Evolutionary conservation across 2,329 filamentous ascomycete genomes (phyloP).

Genomic region (Xylariales sp.): DNA sequence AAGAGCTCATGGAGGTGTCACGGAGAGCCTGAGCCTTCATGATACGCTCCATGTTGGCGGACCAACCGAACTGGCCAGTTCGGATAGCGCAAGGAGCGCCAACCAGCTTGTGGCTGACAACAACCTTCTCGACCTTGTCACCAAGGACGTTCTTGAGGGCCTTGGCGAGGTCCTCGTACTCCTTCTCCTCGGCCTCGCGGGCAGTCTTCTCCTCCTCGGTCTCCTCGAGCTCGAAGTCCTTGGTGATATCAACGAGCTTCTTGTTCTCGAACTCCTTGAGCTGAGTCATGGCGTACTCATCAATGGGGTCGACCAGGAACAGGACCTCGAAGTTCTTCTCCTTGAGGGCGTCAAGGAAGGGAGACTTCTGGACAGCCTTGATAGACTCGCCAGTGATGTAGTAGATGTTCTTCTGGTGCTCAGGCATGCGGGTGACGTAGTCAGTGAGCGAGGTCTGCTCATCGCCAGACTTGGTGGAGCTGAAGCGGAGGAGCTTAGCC

Average conservation of each 20-base stretch:
- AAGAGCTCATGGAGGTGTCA: conserved; percentile 98
- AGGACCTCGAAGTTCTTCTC: conserved; percentile 99
- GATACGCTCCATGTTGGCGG: conserved; percentile 99
- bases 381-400: conserved; percentile 99
- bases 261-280: conserved; percentile 99
- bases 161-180: conserved; percentile 93
- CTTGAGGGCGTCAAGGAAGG: conserved; percentile 98
- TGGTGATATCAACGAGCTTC: conserved; percentile 99
- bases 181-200: conserved; percentile 96
- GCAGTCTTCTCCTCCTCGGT: conserved; percentile 97
- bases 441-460: conserved; percentile 91
- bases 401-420: conserved; percentile 99
- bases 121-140: conserved; percentile 99
- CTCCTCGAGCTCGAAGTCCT: conserved; percentile 99
- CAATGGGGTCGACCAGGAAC: conserved; percentile 98
- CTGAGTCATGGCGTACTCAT: conserved; percentile 99
- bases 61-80: conserved; percentile 99
- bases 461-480: conserved; percentile 97
- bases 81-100: conserved; percentile 96
- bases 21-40: conserved; percentile 99
- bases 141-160: conserved; percentile 97
- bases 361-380: conserved; percentile 96
- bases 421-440: conserved; percentile 98
- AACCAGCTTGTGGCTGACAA: conserved; percentile 95
- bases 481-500: conserved; percentile 98